Evolutionary conservation across 2,329 filamentous ascomycete species (phyloP), one percentile per base, ranked within the genome.

Genomic region (Fusarium irregulare): DNA sequence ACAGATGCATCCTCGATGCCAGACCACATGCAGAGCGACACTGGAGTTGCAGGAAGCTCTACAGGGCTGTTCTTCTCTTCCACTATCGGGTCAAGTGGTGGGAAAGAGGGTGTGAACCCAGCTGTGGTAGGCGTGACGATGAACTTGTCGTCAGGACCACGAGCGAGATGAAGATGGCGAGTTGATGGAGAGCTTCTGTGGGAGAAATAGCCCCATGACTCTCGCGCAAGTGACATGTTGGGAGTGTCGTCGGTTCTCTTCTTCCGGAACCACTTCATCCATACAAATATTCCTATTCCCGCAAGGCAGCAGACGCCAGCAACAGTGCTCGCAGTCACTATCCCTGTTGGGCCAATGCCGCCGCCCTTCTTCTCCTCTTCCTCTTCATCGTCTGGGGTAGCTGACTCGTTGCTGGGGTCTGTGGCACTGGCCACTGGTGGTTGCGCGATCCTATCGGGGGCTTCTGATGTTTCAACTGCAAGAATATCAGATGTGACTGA

Each of bases 21-120:
- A 45, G 63, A 68, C 74, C 74, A 76, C 70, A 74, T 75, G n/a
- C 71, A 76, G 32, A 74, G 65, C 18, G 74, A 76, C 9, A 76
- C 74, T 12, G 74, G 74, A 11, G 74, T 76, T 14, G 74, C 74
- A 4, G 74, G 74, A 23, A 76, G 71, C 53, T 76, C 74, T 18
- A 74, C 68, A 14, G 73, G 74, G 21, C 67, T 66, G 30, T 64
- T 55, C 6, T 62, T 44, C 18, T 64, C 56, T 20, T 53, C 45
- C 16, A 44, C 25, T 23, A 37, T 46, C 21, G 45, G 53, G 25
- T 42, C 47, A 23, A 70, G 56, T 9, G 64, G 64, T 16, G 58
- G 61, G 9, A 40, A 34, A 14, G 59, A 54, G 25, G 70, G 63
- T 5, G 72, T 68, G 47, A 75, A 75, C 4, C 58, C 65, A 28